Evolutionary conservation across 192 early-diverging fungal genomes (phyloP), one percentile per base, ranked within the genome.

Genomic region (Podila horticola): DNA sequence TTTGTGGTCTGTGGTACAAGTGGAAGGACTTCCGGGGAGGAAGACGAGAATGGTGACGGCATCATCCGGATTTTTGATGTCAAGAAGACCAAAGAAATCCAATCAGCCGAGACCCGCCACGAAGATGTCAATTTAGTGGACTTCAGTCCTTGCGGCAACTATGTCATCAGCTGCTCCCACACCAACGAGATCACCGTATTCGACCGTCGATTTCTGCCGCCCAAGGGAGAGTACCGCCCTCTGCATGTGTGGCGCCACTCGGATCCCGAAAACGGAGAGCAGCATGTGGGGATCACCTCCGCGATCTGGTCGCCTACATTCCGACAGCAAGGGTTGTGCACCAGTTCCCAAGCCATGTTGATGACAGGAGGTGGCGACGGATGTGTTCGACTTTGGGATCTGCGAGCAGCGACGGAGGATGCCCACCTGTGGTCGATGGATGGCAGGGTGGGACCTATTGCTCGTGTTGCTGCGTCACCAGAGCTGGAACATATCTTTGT

Each of bases 51-150:
- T 17, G 82, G 82, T 29, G 82, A 83, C n/a, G 74, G 74, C 2
- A 12, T 68, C 3, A 30, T 76, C 0, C 57, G 82, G 1, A 41
- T 83, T 0, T 72, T 76, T 65, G 74, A 83, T 28, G 58, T 67
- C 5, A 5, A 26, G 15, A 33, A 34, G 9, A 62, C 60, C 12
- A 66, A 64, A 33, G 61, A 67, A 7, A 33, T 83, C 22, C 60
- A 69, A 17, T n/a, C 36, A 0, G 64, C 61, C 8, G 2, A n/a
- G 4, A 72, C 82, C 28, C 64, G 63, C 0, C 82, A 83, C 7
- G 52, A 58, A 20, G 82, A 83, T 33, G 74, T 76, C 31, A 83
- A 83, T 24, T 26, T 83, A 8, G 82, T 77, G n/a, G 74, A 73
- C 4, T 68, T 83, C 13, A 83, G 82, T 31, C 82, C 82, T 2